These are phyloP conservation scores for Monosporascus sp. DNA, from an alignment of 2,329 filamentous ascomycete genomes.

Conservation along the genomic window DNA sequence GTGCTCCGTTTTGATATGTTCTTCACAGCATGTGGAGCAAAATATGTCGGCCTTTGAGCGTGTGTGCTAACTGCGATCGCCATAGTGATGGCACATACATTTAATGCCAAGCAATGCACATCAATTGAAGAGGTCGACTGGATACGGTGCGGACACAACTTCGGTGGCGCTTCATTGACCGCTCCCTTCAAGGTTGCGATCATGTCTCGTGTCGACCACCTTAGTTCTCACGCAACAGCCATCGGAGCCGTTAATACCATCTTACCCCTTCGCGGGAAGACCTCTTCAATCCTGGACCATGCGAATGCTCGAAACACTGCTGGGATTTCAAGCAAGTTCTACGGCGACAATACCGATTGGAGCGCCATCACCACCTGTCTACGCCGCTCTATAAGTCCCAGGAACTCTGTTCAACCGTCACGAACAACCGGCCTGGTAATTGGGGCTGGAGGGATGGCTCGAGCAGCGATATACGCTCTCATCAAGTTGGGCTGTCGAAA, in stretches of 20 bases:
- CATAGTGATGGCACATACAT: slow-evolving; percentile 57
- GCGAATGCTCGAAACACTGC: slow-evolving; percentile 54
- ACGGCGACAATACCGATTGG: slow-evolving; percentile 69
- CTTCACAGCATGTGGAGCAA: too few species aligned
- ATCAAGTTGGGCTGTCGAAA: slow-evolving; percentile 67
- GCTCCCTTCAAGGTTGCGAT: slow-evolving; percentile 68
- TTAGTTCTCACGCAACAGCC: slow-evolving; percentile 63
- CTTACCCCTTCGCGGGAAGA: slow-evolving; percentile 55
- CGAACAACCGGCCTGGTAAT: slow-evolving; percentile 52
- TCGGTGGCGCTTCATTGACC: slow-evolving; percentile 63
- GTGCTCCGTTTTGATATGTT: too few species aligned
- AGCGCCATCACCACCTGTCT: slow-evolving; percentile 59
- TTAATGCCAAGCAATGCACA: slow-evolving; percentile 53
- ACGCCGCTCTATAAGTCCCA: slow-evolving; percentile 62
- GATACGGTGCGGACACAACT: slow-evolving; percentile 53
- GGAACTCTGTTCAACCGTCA: slow-evolving; percentile 52
- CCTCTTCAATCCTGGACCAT: slow-evolving; percentile 46
- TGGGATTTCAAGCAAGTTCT: slow-evolving; percentile 57
- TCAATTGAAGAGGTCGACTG: slow-evolving; percentile 57
- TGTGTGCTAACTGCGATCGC: background rate
- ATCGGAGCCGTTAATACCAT: slow-evolving; percentile 71
- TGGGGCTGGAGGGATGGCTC: slow-evolving; percentile 65
- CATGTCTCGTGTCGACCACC: slow-evolving; percentile 57
- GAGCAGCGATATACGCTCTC: slow-evolving; percentile 68
- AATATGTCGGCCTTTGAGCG: background rate